Evolutionary conservation across 1,284 basidiomycete species (phyloP), one percentile per base, ranked within the genome.

Genomic region (Taiwanofungus camphoratus): DNA sequence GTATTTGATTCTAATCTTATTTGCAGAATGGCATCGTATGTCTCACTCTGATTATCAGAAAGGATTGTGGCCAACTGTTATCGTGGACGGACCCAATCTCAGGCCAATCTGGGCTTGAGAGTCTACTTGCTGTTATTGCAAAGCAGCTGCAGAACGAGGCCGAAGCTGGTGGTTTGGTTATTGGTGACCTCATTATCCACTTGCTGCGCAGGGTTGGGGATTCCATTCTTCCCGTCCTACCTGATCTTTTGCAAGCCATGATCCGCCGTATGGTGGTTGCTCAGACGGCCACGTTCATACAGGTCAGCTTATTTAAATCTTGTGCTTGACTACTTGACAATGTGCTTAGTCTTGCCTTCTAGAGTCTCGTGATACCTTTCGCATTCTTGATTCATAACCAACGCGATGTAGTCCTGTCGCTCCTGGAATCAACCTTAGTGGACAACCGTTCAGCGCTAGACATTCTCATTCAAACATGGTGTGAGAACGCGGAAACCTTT

Each of bases 151-250:
- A 82, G 42, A 83, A 75, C 49, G 82, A 92, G 48, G 83, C 86
- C 51, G 87, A 90, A 63, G 86, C 91, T 2, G 92, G 90, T 30
- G 93, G 93, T 9, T 75, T 98, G 8, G 87, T 88, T 39, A 85
- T 98, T 33, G 95, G 95, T 30, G 93, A 97, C 58, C 72, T 99
- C 32, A 89, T 99, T 57, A 88, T 97, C 50, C 92, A 97, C 55
- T 69, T 99, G 16, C 71, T 99, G 47, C 76, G 95, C 16, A 79
- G 77, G 45, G 83, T 86, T 0, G 84, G 85, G 12, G 84, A 90
- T 38, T 74, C 82, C 2, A 76, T 95, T 9, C 67, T 84, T 0
- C 82, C 90, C 1, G 88, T 94, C 2, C 74, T 98, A 31, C 90
- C 92, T 1, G 84, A 91, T 49, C 72, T 99, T 8, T 67, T 97